Evolutionary conservation across 73 alveolate species (phyloP).

Genomic region (Uronychia setigera): DNA sequence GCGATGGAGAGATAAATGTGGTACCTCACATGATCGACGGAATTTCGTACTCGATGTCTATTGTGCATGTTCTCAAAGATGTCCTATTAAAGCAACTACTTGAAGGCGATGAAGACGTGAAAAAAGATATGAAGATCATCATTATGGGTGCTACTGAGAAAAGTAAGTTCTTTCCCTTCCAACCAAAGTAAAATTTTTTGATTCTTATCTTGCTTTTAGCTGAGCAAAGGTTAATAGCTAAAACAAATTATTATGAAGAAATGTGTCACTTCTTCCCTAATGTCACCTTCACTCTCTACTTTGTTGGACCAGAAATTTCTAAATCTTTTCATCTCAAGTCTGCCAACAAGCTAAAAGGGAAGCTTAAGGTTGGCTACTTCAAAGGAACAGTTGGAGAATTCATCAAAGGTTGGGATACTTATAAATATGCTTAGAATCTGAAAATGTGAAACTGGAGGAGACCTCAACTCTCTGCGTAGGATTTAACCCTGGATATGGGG

Average conservation of each 20-base stretch:
- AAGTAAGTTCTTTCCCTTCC: slow-evolving; percentile 19
- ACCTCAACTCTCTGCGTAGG: slow-evolving; percentile 38
- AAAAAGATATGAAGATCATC: slow-evolving; percentile 6
- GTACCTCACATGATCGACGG: slow-evolving; percentile 53
- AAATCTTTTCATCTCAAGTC: background rate
- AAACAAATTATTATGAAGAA: slow-evolving; percentile 51
- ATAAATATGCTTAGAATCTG: background rate
- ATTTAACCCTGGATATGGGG: slow-evolving; percentile 52
- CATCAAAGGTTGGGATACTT: slow-evolving; percentile 6
- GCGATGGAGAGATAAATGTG: slow-evolving; percentile 12
- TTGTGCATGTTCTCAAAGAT: slow-evolving; percentile 19
- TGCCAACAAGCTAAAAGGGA: background rate
- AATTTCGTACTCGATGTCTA: slow-evolving; percentile 37
- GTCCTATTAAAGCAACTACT: background rate
- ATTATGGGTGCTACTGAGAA: slow-evolving; percentile 59
- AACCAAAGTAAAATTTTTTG: too few relatives aligned
- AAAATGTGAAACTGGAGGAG: background rate
- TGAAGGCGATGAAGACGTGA: slow-evolving; percentile 8
- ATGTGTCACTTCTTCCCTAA: slow-evolving; percentile 43
- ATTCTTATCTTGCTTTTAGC: slow-evolving; percentile 17
- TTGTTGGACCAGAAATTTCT: slow-evolving; percentile 57
- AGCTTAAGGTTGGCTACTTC: slow-evolving; percentile 4
- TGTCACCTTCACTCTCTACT: slow-evolving; percentile 23
- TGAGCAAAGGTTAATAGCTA: slow-evolving; percentile 37
- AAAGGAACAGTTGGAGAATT: slow-evolving; percentile 36